Base-by-base conservation (phyloP, 306 rosid species). In the Carpinus viminea region DNA sequence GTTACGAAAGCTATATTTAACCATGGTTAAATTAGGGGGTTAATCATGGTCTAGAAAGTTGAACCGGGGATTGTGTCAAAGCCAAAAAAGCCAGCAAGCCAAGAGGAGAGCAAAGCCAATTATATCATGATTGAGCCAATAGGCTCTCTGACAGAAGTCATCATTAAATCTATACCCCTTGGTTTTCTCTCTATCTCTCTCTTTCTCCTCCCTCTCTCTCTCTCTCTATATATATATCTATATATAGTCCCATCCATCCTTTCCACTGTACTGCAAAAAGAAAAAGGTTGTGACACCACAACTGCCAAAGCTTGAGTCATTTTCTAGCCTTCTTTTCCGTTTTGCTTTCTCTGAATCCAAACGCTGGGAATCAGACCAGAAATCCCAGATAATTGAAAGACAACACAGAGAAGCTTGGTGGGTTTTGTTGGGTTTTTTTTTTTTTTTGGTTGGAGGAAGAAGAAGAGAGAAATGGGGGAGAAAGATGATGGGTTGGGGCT, bases 111-210 rank as follows among this genome's bases (percentile, higher is more conserved):
- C 20, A 43, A 79, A 72, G 74, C 68, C 75, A 69, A 50, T 73
- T 47, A 68, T 56, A 79, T 74, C 84, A 90, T 90, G 79, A 86
- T 90, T 85, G 83, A 85, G 87, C 85, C 88, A 82, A 83, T 75
- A 73, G 82, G 66, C 61, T 26, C 74, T 81, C 91, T 90, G 92
- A 78, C 91, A 86, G 78, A 66, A 60, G 87, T 86, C 90, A 90
- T 92, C 89, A 88, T 92, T 94, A 88, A 54, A 87, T 86, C 93
- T 85, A 71, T 74, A 65, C 81, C 73, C 83, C 74, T 70, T 73
- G 48, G 43, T 68, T 77, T 41, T 59, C 36, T 61, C 65, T 73
- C 53, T 47, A 59, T 77, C 45, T 59, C 26, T 61, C 45, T 70
- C 43, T 83, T 0, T 24, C 26, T 24, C 26, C 26, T 1, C 47